phyloP scores from a whole-genome alignment of 2,329 filamentous ascomycete species.

The Aspergillaceae sp. region DNA sequence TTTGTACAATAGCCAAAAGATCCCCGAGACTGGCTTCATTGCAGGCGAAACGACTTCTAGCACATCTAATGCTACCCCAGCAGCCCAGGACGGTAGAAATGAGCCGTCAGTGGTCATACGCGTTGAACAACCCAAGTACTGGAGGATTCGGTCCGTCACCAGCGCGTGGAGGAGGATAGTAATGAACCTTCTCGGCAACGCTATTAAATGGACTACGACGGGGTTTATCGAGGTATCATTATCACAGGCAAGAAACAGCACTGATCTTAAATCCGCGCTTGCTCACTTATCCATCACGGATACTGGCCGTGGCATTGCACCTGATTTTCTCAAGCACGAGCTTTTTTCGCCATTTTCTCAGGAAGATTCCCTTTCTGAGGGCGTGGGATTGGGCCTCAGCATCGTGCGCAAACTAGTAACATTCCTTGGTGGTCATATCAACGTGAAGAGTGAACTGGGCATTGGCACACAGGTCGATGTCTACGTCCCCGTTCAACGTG shows the following conservation, averaged over 20 bases:
- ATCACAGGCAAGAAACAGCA: constrained; percentile 3
- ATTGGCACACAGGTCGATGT: constrained; percentile 23
- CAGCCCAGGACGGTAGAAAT: not conserved
- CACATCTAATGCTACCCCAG: not conserved
- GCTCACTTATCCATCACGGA: constrained; percentile 45
- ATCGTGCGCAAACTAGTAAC: constrained; percentile 52
- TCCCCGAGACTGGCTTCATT: constrained; percentile 1
- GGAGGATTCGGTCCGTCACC: constrained; percentile 22
- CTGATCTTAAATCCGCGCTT: constrained; percentile 9
- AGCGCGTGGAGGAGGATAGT: constrained; percentile 27
- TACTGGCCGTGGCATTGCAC: constrained; percentile 54
- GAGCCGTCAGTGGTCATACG: constrained; percentile 21
- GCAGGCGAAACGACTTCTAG: not conserved
- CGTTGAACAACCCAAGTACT: constrained; percentile 18
- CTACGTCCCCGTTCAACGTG: constrained; percentile 15
- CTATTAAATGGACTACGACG: constrained; percentile 27
- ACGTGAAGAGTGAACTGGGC: constrained; percentile 38
- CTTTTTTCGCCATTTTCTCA: constrained; percentile 57
- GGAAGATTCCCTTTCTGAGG: constrained; percentile 50
- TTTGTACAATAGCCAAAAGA: constrained; percentile 20
- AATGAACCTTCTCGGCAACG: constrained; percentile 31
- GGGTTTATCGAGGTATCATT: constrained; percentile 27
- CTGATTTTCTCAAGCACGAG: constrained; percentile 50
- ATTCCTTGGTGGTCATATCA: constrained; percentile 49
- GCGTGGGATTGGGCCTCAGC: constrained; percentile 57